These are phyloP conservation scores for Patellaria atrata DNA, from an alignment of 495 filamentous ascomycete species.

Conservation along the genomic window DNA sequence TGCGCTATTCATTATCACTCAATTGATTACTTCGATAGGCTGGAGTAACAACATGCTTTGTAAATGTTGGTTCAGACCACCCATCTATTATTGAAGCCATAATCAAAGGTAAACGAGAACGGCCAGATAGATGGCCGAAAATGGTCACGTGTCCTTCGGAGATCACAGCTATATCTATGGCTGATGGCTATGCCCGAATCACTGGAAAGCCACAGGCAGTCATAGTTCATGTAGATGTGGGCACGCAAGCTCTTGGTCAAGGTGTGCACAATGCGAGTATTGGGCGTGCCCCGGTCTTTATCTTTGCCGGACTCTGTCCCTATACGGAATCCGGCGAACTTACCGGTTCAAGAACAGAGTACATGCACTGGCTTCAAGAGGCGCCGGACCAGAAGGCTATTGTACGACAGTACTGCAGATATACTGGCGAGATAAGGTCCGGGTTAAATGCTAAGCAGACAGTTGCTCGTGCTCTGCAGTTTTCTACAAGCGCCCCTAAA, in stretches of 20 bases:
- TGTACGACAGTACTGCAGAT: constrained; percentile 13
- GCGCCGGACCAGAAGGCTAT: constrained; percentile 17
- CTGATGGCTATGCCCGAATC: constrained; percentile 17
- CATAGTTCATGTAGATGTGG: constrained; percentile 20
- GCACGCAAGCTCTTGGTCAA: constrained; percentile 17
- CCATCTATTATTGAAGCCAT: constrained; percentile 20
- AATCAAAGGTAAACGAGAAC: constrained; percentile 11
- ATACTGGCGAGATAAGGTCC: constrained; percentile 13
- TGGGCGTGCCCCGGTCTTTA: constrained; percentile 17
- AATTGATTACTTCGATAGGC: constrained; percentile 7
- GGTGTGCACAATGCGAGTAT: constrained; percentile 18
- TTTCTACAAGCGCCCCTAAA: constrained; percentile 11
- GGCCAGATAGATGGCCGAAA: constrained; percentile 4
- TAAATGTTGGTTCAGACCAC: constrained; percentile 19
- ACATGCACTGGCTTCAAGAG: constrained; percentile 21
- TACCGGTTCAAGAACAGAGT: constrained; percentile 14
- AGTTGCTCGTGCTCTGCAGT: constrained; percentile 14
- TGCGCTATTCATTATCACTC: background rate
- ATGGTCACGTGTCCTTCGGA: constrained; percentile 15
- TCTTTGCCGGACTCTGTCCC: constrained; percentile 18
- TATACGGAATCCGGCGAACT: constrained; percentile 18
- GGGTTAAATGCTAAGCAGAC: constrained; percentile 13
- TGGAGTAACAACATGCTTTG: constrained; percentile 13
- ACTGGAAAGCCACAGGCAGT: constrained; percentile 19
- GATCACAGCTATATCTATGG: constrained; percentile 16